Evolutionary conservation across 2,329 filamentous ascomycete genomes (phyloP).

Genomic region (Whalleya microplaca): DNA sequence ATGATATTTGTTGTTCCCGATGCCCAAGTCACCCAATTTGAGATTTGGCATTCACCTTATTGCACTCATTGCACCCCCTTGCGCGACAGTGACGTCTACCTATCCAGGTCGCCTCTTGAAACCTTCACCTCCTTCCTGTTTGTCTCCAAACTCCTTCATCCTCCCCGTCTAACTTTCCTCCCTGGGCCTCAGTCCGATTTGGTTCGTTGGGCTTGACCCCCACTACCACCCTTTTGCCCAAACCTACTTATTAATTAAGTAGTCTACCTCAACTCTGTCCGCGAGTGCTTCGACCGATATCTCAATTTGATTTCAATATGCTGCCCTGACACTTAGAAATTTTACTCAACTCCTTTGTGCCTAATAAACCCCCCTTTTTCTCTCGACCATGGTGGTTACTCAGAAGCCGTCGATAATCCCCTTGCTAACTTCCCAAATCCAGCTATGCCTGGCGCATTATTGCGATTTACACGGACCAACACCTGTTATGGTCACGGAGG

Average conservation of each 20-base stretch:
- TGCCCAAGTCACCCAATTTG: constrained; percentile 22
- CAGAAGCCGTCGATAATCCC: constrained; percentile 29
- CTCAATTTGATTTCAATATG: constrained; percentile 18
- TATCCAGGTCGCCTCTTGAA: constrained; percentile 14
- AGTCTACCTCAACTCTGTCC: not conserved
- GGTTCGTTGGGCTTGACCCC: constrained; percentile 9
- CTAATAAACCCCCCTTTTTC: constrained; percentile 1
- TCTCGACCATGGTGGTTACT: constrained; percentile 29
- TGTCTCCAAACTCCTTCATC: constrained; percentile 19
- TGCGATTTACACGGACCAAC: constrained; percentile 73
- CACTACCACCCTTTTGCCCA: constrained; percentile 25
- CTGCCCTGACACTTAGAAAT: constrained; percentile 17
- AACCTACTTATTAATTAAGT: too few species aligned
- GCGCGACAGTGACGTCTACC: constrained; percentile 28
- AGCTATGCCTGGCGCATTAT: constrained; percentile 72
- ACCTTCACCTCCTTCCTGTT: constrained; percentile 22
- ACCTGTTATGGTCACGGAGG: constrained; percentile 71
- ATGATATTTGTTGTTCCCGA: constrained; percentile 20
- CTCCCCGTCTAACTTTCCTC: constrained; percentile 7
- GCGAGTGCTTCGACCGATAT: constrained; percentile 7
- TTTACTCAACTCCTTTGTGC: constrained; percentile 9
- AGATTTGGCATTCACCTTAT: constrained; percentile 19
- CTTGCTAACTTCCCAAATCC: constrained; percentile 48
- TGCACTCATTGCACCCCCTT: constrained; percentile 23
- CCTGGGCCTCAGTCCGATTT: constrained; percentile 16